Evolutionary conservation across 108 stramenopile genomes (phyloP).

Genomic region (Aureococcus anophagefferens): DNA sequence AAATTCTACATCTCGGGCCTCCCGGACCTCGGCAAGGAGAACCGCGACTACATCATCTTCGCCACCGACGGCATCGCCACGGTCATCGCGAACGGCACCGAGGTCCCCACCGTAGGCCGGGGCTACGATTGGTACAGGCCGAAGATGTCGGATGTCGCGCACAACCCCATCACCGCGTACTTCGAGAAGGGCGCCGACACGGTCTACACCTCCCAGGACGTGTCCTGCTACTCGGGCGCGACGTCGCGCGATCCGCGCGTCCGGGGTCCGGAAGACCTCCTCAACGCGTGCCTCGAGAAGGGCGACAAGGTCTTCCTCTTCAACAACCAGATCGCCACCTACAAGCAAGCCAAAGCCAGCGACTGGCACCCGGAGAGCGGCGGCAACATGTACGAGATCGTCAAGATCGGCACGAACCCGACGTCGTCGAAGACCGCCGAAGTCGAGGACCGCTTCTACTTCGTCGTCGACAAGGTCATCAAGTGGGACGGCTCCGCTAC

Average conservation of each 20-base stretch:
- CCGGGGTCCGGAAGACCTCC: constrained; percentile 22
- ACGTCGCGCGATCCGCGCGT: too few relatives aligned
- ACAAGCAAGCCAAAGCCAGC: constrained; percentile 32
- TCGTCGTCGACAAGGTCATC: constrained; percentile 47
- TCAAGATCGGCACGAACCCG: constrained; percentile 32
- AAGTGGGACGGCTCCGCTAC: constrained; percentile 38
- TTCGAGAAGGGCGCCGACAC: constrained; percentile 39
- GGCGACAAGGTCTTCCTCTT: constrained; percentile 52
- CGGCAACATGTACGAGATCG: constrained; percentile 51
- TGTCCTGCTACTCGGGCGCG: constrained; percentile 34
- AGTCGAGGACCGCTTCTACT: constrained; percentile 39
- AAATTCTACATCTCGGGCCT: constrained; percentile 4
- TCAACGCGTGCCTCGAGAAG: constrained; percentile 52
- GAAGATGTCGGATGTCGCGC: too few relatives aligned
- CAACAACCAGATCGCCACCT: constrained; percentile 32
- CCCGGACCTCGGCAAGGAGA: constrained; percentile 18
- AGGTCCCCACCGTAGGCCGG: too few relatives aligned
- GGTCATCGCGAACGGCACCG: constrained; percentile 35
- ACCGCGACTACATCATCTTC: constrained; percentile 41
- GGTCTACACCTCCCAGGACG: constrained; percentile 52
- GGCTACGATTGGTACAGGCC: constrained; percentile 15
- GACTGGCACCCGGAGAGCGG: constrained; percentile 16
- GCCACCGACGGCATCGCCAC: constrained; percentile 48
- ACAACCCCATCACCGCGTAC: constrained; percentile 11
- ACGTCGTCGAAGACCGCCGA: constrained; percentile 23